Evolutionary conservation across 805 yeast species (phyloP).

Genomic region (Hemisphaericaspora nanyangensis): DNA sequence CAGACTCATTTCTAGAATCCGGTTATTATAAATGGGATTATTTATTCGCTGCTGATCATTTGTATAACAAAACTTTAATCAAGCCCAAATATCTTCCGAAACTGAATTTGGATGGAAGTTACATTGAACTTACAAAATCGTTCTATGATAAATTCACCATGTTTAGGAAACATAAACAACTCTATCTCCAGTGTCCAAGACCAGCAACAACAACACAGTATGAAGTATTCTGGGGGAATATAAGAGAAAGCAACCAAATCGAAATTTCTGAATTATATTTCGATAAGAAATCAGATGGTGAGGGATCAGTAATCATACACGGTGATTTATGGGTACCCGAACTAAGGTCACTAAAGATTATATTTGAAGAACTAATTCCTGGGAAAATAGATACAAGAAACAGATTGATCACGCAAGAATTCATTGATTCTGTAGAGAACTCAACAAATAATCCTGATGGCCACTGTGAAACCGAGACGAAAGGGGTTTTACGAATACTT

Average conservation of each 20-base stretch:
- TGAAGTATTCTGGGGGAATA: conserved; percentile 29
- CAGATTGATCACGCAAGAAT: conserved; percentile 22
- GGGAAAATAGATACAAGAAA: conserved; percentile 42
- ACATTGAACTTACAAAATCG: conserved; percentile 24
- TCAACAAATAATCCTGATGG: not conserved
- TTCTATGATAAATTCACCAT: conserved; percentile 28
- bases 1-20: conserved; percentile 28
- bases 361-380: conserved; percentile 41
- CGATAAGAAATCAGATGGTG: conserved; percentile 14
- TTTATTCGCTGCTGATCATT: conserved; percentile 45
- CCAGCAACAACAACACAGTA: conserved; percentile 20
- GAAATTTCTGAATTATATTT: conserved; percentile 19
- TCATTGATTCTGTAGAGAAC: conserved; percentile 11
- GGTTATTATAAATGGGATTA: conserved; percentile 32
- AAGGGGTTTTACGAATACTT: conserved; percentile 19
- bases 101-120: conserved; percentile 17
- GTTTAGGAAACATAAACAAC: conserved; percentile 14
- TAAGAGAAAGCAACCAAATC: conserved; percentile 17
- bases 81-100: conserved; percentile 36
- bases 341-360: conserved; percentile 40
- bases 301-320: conserved; percentile 11
- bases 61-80: conserved; percentile 35
- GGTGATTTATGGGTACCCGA: conserved; percentile 38
- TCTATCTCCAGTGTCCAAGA: conserved; percentile 30
- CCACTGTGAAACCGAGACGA: not conserved